phyloP scores from a whole-genome alignment of 768 basidiomycete genomes.

The Nidularia pulvinata region DNA sequence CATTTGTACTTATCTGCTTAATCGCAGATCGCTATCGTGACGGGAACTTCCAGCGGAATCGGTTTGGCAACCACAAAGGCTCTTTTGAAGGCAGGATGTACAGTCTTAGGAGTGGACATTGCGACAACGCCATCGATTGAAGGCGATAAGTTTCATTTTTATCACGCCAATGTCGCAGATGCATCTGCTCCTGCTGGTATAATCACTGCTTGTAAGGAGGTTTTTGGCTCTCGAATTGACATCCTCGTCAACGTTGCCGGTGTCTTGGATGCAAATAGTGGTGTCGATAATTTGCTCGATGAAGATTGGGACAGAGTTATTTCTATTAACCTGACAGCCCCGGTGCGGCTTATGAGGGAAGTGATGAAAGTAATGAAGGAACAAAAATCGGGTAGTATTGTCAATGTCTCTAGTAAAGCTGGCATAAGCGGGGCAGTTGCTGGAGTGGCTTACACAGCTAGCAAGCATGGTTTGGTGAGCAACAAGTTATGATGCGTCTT shows the following conservation, averaged over 20 bases:
- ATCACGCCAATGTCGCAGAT: not conserved
- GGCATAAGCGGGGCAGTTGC: constrained; percentile 8
- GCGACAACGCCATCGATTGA: constrained; percentile 1
- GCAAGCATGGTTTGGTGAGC: constrained; percentile 10
- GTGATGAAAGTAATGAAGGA: constrained; percentile 9
- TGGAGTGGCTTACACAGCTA: constrained; percentile 12
- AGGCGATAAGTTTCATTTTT: not conserved
- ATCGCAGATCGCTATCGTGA: constrained; percentile 6
- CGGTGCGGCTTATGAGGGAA: constrained; percentile 10
- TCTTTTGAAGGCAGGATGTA: constrained; percentile 1
- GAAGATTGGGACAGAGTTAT: constrained; percentile 4
- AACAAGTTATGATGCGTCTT: not conserved
- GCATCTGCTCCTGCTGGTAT: constrained; percentile 1
- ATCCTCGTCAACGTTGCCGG: constrained; percentile 5
- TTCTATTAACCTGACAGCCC: constrained; percentile 5
- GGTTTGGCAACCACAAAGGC: constrained; percentile 4
- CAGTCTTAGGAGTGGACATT: constrained; percentile 6
- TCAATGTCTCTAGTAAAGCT: constrained; percentile 12
- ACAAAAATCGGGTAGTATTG: constrained; percentile 10
- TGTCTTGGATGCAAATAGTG: not conserved
- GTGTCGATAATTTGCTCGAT: not conserved
- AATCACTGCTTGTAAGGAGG: not conserved
- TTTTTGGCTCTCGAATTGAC: constrained; percentile 4
- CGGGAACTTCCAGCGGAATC: constrained; percentile 8
- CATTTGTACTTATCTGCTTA: too few relatives aligned